Evolutionary conservation across 345 rosid genomes (phyloP), one percentile per base, ranked within the genome.

Genomic region (Syzygium jambos): DNA sequence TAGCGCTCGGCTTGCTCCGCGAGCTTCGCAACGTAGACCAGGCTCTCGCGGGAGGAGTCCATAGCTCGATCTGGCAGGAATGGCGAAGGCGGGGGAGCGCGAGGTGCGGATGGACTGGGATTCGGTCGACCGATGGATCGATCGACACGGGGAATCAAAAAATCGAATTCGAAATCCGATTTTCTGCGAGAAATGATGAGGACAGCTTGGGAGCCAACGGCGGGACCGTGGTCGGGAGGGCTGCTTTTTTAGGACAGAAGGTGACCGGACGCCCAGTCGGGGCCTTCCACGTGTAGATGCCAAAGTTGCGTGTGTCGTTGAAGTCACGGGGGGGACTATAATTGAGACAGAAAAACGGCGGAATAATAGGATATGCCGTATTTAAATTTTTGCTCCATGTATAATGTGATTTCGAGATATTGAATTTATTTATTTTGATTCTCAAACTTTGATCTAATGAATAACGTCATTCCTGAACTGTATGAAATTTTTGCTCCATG

Each of bases 1-100:
- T 92, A 92, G 34, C 94, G 93, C 88, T 92, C 94, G 17, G 94
- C 94, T 86, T 92, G 94, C 88, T 91, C 93, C 78, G 93, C 92
- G 57, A 91, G 91, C 90, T 92, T 92, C 78, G 93, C 93, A 86
- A 88, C 89, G 91, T 92, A 92, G 89, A 92, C 91, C 88, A 89
- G 91, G 88, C 84, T 87, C 51, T 91, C 91, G 54, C 94, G 92
- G 38, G 89, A 87, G 86, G 87, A 84, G 86, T 86, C 90, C 92
- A 90, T 90, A 52, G 88, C 91, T 53, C 52, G 89, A 86, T 87
- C 86, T 22, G 25, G 46, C 34, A 1, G 86, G 21, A 82, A 23
- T 52, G 41, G 87, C 51, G 52, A 43, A n/a, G n/a, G n/a, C n/a
- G 4, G n/a, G 38, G 27, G 78, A 68, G 78, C 6, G 73, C 34